These are phyloP conservation scores for Penicillium chermesinum DNA, from an alignment of 495 filamentous ascomycete genomes.

Conservation along the genomic window DNA sequence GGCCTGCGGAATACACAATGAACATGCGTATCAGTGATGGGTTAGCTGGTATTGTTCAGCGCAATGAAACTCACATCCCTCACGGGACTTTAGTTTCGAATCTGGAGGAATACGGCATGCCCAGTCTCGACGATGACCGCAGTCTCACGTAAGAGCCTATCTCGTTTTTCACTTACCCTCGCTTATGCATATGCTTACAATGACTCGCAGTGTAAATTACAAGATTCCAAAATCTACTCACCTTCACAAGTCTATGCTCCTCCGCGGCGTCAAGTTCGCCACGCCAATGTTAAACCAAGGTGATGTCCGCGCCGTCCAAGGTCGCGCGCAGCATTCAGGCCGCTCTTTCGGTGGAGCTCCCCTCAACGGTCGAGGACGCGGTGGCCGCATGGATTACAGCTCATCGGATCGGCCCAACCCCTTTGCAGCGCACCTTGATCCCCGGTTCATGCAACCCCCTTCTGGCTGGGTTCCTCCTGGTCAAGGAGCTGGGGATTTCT, in stretches of 20 bases:
- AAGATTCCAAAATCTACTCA: slow-evolving; percentile 66
- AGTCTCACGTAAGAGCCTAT: slow-evolving; percentile 71
- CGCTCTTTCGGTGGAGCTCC: slow-evolving; percentile 60
- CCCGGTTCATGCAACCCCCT: slow-evolving; percentile 39
- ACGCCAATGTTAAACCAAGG: slow-evolving; percentile 61
- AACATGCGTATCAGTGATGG: slow-evolving; percentile 70
- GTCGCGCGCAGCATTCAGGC: slow-evolving; percentile 54
- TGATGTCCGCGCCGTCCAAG: slow-evolving; percentile 67
- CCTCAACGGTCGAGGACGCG: slow-evolving; percentile 47
- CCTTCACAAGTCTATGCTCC: slow-evolving; percentile 88
- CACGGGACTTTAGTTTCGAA: slow-evolving; percentile 62
- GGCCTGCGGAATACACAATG: slow-evolving; percentile 57
- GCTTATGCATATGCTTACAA: slow-evolving; percentile 27
- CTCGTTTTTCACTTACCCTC: not conserved
- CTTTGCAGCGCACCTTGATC: slow-evolving; percentile 51
- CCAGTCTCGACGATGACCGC: slow-evolving; percentile 73
- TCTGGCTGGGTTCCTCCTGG: slow-evolving; percentile 38
- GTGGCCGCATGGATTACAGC: slow-evolving; percentile 48
- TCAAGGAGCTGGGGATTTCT: slow-evolving; percentile 30
- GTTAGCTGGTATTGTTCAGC: slow-evolving; percentile 73
- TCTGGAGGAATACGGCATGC: slow-evolving; percentile 59
- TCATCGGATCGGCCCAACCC: slow-evolving; percentile 43
- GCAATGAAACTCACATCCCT: slow-evolving; percentile 75
- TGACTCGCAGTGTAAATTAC: slow-evolving; percentile 67
- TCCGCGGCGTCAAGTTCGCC: slow-evolving; percentile 73